Base-by-base conservation (phyloP, 805 yeast species). In the Candida dendrica region DNA sequence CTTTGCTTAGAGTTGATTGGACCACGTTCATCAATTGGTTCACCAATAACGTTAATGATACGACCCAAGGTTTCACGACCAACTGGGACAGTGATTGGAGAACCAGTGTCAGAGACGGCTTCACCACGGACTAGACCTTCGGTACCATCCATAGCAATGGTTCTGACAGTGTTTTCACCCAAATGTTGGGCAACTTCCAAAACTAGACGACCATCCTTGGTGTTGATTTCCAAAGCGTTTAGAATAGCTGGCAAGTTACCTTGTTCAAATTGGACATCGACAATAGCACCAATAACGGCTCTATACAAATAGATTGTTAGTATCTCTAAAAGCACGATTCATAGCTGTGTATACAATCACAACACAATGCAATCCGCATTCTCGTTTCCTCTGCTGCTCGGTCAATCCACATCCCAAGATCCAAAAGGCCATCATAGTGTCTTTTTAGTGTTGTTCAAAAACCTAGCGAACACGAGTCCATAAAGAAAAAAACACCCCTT, bases 81-180 rank as follows among this genome's bases (percentile, higher is more conserved):
- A 56, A 93, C 98, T 60, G 98, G 98, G 60, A 93, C 95, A 59
- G 96, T 83, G 70, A 93, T 93, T 73, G 98, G 98, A 53, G 96
- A 77, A 72, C 98, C 98, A 55, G 98, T 90, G 78, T 93, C 98
- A 54, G 65, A 55, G 62, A 93, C 98, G 47, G 74, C 44, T 64
- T 84, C 82, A 72, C 98, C 98, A 81, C 98, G 91, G 62, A 89
- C 96, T 65, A 93, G 83, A 88, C 98, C 98, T 74, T 91, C 98
- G 60, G 98, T 93, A 87, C 98, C 98, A 73, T 93, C 98, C 98
- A 93, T 93, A 68, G 98, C 98, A 84, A 93, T 93, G 69, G 98
- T 84, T 84, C 98, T 91, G 70, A 93, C 98, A 61, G 98, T 85
- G 86, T 89, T 89, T 80, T 93, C 98, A 81, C 98, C 98, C 72